Base-by-base conservation (phyloP, 2,329 filamentous ascomycete species). In the Colletotrichum cordylinicola region DNA sequence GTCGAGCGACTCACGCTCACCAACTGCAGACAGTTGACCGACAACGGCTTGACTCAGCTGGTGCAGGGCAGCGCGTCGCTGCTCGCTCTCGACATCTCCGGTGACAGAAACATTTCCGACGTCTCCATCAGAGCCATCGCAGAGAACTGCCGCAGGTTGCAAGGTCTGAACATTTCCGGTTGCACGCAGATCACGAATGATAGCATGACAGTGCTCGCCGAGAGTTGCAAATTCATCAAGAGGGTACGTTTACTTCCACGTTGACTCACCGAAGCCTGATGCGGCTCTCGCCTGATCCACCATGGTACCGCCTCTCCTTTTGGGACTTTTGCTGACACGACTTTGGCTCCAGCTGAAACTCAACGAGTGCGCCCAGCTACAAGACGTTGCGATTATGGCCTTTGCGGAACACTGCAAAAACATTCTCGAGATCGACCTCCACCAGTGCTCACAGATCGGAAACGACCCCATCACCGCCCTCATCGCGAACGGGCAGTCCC, bases 371-470 rank as follows among this genome's bases (percentile, higher is more conserved):
- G 85, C 86, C n/a, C 94, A 98, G 84, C 88, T 98, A 39, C 95
- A 94, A 52, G 95, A 98, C 82, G 89, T 90, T 65, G 93, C 96
- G 8, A 93, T 98, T 78, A 88, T 95, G 74, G 94, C 96, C 5
- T 98, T 99, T 82, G 96, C 97, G 8, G 89, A 93, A 61, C 92
- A 98, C 84, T 98, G 96, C 83, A 95, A 93, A 15, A 96, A 98
- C 79, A 96, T 99, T 37, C 93, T 99, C 77, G 97, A 99, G 84
- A 98, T 99, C 77, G 97, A 99, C 83, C 91, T 99, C 16, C 95
- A 98, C 80, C 94, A 95, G 80, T 98, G 97, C 87, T 90, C 88
- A 70, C 90, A 93, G 61, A 92, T 99, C 78, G 94, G 94, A 77
- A 97, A 98, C 82, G 91, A 93, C 29, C 95, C 97, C 1, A 91